phyloP scores from a whole-genome alignment of 441 rosid species.

The Erodium texanum region DNA sequence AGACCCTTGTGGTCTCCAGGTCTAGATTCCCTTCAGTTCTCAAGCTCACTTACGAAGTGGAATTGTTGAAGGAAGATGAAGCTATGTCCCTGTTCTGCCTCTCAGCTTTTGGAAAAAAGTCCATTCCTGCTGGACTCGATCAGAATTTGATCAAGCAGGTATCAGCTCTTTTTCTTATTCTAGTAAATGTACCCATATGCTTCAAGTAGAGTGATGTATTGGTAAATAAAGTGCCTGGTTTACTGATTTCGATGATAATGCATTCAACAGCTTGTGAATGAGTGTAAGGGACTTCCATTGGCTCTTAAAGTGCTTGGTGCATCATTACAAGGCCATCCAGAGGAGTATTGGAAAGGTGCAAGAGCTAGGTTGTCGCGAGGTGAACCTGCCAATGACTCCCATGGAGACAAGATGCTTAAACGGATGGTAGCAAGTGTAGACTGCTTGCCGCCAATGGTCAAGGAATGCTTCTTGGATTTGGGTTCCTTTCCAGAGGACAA shows the following conservation, averaged over 20 bases:
- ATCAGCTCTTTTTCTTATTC: conserved; percentile 1
- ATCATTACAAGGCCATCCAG: conserved; percentile 47
- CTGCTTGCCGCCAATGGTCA: conserved; percentile 39
- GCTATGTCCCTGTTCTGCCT: conserved; percentile 56
- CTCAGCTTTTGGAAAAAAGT: conserved; percentile 53
- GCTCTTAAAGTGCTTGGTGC: conserved; percentile 82
- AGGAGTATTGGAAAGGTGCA: conserved; percentile 60
- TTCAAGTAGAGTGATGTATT: neutral
- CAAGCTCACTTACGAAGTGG: conserved; percentile 35
- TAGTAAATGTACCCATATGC: neutral
- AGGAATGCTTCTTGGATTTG: conserved; percentile 76
- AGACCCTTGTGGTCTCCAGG: conserved; percentile 69
- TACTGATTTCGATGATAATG: conserved; percentile 10
- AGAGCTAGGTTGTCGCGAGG: conserved; percentile 47
- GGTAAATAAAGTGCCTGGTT: neutral
- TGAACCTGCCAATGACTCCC: conserved; percentile 57
- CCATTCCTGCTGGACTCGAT: conserved; percentile 41
- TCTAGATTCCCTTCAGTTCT: conserved; percentile 37
- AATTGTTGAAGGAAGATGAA: conserved; percentile 50
- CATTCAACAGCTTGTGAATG: conserved; percentile 45
- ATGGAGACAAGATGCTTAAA: conserved; percentile 47
- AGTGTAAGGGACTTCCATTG: conserved; percentile 80
- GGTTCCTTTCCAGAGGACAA: conserved; percentile 82
- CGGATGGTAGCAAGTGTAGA: conserved; percentile 56
- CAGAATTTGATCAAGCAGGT: conserved; percentile 55